Percentiles rank a stretch among this genome's conserved stretches.
These are phyloP conservation scores for Saccharum hybrid DNA, from an alignment of 202 grass and related monocot species.

Conservation along the genomic window DNA sequence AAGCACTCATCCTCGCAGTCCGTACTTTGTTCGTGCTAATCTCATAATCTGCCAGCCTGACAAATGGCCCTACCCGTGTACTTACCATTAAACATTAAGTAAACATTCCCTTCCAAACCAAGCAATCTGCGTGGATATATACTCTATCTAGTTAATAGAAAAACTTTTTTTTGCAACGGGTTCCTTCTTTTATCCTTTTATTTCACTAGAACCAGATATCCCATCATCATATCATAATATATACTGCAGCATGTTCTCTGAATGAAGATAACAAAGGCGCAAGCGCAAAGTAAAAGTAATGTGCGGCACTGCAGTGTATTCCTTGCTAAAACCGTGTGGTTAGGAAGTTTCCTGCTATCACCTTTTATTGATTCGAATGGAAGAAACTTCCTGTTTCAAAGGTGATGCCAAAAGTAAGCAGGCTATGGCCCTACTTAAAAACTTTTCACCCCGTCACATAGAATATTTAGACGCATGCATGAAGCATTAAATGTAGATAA, in stretches of 20 bases:
- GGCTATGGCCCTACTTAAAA: too few relatives aligned
- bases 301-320: conserved; percentile 22
- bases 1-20: conserved; percentile 5
- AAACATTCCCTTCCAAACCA: conserved; percentile 51
- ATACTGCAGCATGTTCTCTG: background rate
- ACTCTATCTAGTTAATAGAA: background rate
- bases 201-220: conserved; percentile 10
- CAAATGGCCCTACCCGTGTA: conserved; percentile 38
- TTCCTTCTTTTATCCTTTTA: background rate
- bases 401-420: conserved; percentile 1
- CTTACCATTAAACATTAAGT: conserved; percentile 44
- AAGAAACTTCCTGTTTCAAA: conserved; percentile 39
- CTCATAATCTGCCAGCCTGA: conserved; percentile 32
- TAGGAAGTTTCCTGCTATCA: conserved; percentile 41
- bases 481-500: too few relatives aligned
- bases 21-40: conserved; percentile 41
- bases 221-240: background rate
- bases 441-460: too few relatives aligned
- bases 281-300: conserved; percentile 3
- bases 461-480: too few relatives aligned
- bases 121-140: conserved; percentile 45
- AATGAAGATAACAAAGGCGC: background rate
- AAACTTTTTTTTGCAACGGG: background rate
- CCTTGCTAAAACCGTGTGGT: conserved; percentile 29
- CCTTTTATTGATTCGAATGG: conserved; percentile 24